A percentile compares a stretch with the other conserved stretches of the same genome.
Evolutionary conservation across 306 rosid species (phyloP).

Genomic region (Dryas octopetala): DNA sequence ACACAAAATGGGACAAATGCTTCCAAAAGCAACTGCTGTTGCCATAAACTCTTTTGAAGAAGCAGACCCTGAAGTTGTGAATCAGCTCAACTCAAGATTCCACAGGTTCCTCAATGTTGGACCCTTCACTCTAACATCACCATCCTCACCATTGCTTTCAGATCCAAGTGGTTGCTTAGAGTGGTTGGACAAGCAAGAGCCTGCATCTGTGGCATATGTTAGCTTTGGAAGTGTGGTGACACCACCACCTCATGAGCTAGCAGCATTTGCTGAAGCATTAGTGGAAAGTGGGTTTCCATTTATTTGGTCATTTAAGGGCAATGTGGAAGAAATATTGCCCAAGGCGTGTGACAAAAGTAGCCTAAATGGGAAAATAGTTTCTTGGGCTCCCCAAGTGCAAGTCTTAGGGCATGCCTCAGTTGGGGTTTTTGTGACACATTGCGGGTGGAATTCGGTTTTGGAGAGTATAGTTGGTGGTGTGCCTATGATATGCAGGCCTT

Average conservation of each 20-base stretch:
- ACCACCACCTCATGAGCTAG: slow-evolving; percentile 57
- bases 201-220: slow-evolving; percentile 51
- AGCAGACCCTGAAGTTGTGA: slow-evolving; percentile 26
- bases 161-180: slow-evolving; percentile 45
- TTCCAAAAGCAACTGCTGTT: slow-evolving; percentile 58
- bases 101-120: slow-evolving; percentile 48
- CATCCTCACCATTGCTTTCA: slow-evolving; percentile 14
- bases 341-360: slow-evolving; percentile 31
- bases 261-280: slow-evolving; percentile 49
- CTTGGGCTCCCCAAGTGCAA: slow-evolving; percentile 61
- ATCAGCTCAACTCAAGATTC: slow-evolving; percentile 35
- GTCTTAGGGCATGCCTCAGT: slow-evolving; percentile 42
- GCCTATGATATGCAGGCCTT: slow-evolving; percentile 63
- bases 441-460: slow-evolving; percentile 69
- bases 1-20: slow-evolving; percentile 52
- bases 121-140: slow-evolving; percentile 48
- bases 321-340: slow-evolving; percentile 39
- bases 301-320: slow-evolving; percentile 61
- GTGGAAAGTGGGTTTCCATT: slow-evolving; percentile 44
- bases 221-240: slow-evolving; percentile 54
- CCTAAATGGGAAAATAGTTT: slow-evolving; percentile 44
- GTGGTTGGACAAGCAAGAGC: slow-evolving; percentile 49
- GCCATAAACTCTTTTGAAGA: slow-evolving; percentile 58
- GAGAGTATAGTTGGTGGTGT: slow-evolving; percentile 65
- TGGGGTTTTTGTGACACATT: slow-evolving; percentile 55